Conservation (phyloP, 352 stramenopile species). For the Phytophthora pinifolia region DNA sequence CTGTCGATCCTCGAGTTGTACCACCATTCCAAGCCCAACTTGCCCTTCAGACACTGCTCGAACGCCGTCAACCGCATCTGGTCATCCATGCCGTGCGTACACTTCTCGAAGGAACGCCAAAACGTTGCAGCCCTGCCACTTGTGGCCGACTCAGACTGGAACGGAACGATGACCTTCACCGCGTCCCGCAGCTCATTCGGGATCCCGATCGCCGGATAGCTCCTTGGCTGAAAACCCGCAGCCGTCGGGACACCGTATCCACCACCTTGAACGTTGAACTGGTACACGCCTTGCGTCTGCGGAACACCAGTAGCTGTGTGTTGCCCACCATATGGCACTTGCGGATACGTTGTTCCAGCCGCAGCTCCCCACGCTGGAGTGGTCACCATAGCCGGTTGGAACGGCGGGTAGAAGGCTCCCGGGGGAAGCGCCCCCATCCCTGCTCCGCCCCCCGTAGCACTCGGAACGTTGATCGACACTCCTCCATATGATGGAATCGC, state of each 20-base stretch:
- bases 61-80: neutral
- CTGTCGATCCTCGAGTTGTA: neutral
- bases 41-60: neutral
- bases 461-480: no score
- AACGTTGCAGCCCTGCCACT: constrained; percentile 1
- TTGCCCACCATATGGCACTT: no score
- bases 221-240: no score
- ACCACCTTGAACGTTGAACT: no score
- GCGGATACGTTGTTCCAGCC: no score
- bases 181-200: neutral
- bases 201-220: neutral
- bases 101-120: constrained; percentile 3
- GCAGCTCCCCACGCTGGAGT: neutral
- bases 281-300: no score
- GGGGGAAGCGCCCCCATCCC: no score
- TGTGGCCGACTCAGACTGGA: neutral
- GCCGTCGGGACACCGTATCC: no score
- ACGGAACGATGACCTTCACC: constrained; percentile 5
- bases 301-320: no score
- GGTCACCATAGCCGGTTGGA: neutral
- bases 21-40: neutral
- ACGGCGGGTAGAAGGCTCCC: neutral
- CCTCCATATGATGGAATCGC: no score
- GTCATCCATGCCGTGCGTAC: neutral
- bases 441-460: no score